Percentiles rank a stretch among this genome's conserved stretches.
phyloP scores from a whole-genome alignment of 305 asterid genomes.

The Fraxinus paxiana region DNA sequence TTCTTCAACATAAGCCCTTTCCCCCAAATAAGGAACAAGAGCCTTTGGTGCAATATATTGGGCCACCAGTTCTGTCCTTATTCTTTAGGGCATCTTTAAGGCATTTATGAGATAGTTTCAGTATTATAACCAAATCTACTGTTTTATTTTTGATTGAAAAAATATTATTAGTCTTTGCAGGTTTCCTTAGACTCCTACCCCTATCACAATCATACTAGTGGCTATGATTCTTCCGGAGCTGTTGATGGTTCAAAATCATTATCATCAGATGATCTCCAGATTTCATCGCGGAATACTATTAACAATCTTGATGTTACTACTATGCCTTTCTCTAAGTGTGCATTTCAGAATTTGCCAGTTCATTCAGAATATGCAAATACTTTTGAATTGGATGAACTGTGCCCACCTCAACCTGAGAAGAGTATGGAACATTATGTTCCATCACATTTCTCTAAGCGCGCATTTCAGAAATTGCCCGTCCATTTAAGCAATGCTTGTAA shows the following conservation, averaged over 20 bases:
- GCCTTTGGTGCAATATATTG: conserved; percentile 1
- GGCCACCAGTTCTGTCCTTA: conserved; percentile 7
- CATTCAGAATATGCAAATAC: conserved; percentile 40
- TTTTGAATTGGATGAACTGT: conserved; percentile 49
- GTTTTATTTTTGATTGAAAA: conserved; percentile 9
- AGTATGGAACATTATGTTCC: conserved; percentile 28
- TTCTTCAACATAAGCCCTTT: conserved; percentile 15
- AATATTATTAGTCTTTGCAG: conserved; percentile 39
- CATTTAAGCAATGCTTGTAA: conserved; percentile 33
- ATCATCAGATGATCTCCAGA: conserved; percentile 31
- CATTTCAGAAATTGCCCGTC: conserved; percentile 40
- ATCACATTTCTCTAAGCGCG: conserved; percentile 25
- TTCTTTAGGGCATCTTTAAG: not conserved
- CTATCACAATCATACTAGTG: conserved; percentile 31
- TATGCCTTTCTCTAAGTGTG: conserved; percentile 40
- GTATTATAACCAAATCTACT: not conserved
- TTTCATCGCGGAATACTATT: conserved; percentile 20
- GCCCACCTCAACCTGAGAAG: conserved; percentile 46
- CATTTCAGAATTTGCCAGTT: conserved; percentile 53
- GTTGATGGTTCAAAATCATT: conserved; percentile 30
- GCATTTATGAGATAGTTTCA: not conserved
- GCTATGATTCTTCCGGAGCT: conserved; percentile 30
- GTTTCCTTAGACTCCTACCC: conserved; percentile 31
- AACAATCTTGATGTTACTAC: conserved; percentile 26
- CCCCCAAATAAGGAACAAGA: conserved; percentile 5